phyloP scores from a whole-genome alignment of 202 grass and related monocot species.

The Digitaria exilis region DNA sequence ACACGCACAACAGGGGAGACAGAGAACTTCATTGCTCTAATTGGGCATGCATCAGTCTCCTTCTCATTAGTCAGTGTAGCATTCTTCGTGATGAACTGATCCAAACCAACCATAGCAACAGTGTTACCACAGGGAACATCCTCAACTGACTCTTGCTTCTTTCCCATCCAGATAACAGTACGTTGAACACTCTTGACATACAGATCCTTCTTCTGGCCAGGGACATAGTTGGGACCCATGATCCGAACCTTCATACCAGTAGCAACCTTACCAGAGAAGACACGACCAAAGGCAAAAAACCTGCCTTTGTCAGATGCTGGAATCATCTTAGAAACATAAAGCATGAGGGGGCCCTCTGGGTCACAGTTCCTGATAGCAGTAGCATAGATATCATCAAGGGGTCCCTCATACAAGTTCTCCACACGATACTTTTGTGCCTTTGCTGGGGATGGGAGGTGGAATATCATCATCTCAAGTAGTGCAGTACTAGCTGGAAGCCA shows the following conservation, averaged over 20 bases:
- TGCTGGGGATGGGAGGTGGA: constrained; percentile 56
- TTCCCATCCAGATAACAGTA: constrained; percentile 83
- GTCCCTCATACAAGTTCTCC: constrained; percentile 73
- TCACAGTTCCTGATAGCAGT: constrained; percentile 58
- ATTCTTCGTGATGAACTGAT: constrained; percentile 79
- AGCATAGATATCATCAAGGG: constrained; percentile 66
- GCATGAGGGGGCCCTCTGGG: constrained; percentile 48
- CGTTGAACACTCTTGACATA: constrained; percentile 68
- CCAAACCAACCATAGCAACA: constrained; percentile 73
- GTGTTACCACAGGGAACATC: constrained; percentile 78
- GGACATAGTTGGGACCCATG: constrained; percentile 70
- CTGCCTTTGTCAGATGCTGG: constrained; percentile 70
- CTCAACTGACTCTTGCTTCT: constrained; percentile 75
- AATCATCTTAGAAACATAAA: constrained; percentile 67
- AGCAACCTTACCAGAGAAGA: constrained; percentile 62
- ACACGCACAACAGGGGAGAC: constrained; percentile 75
- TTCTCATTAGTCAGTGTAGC: constrained; percentile 75
- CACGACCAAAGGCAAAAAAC: constrained; percentile 77
- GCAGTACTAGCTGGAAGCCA: constrained; percentile 66
- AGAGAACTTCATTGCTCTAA: constrained; percentile 80
- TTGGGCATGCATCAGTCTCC: constrained; percentile 67
- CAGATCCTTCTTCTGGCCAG: constrained; percentile 81
- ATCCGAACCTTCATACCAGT: constrained; percentile 83
- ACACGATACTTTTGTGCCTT: constrained; percentile 69
- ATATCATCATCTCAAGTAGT: constrained; percentile 70